Base-by-base conservation (phyloP, 768 basidiomycete species). In the Lactarius hatsudake region DNA sequence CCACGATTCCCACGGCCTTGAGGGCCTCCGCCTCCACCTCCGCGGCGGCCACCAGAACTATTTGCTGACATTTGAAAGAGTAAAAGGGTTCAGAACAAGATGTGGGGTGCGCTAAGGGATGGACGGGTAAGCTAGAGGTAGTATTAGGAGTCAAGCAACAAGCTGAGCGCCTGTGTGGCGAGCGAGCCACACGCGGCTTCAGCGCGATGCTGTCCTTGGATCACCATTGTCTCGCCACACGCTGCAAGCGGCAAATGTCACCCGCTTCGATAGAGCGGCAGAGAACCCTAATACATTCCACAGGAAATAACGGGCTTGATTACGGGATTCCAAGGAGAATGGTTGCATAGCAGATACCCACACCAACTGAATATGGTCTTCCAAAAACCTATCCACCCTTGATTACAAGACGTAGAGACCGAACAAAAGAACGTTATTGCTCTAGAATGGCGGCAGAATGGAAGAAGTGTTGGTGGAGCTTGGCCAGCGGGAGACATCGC, bases 1-100 rank as follows among this genome's bases (percentile, higher is more conserved):
- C 72, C 58, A 40, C 74, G 71, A 26, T 69, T 58, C 36, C 54
- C 40, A 30, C 59, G 60, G 13, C 7, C 38, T 42, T 23, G 58
- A 10, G 18, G 36, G 20, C 64, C 45, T n/a, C 67, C 56, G 34
- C 60, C 53, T 51, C 65, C 38, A 57, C 61, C 30, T 13, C 26
- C 18, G 28, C 38, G 65, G 45, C 18, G 34, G 20, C 61, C 56
- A 18, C 42, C 17, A 3, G 48, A 54, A 32, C 18, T 34, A 48
- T 1, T 55, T 56, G 66, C 63, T 15, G 66, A 63, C 66, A 64
- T 68, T 18, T n/a, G 32, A 12, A 30, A 54, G 13, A 34, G 30
- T 20, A 34, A 56, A 20, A 42, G 42, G 18, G 4, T 0, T 18
- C 23, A n/a, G 28, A 20, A 1, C 3, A 18, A 32, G 10, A 32